Percentiles rank a stretch among this genome's conserved stretches.
phyloP scores from a whole-genome alignment of 768 basidiomycete species.

The Royoungia palumana region DNA sequence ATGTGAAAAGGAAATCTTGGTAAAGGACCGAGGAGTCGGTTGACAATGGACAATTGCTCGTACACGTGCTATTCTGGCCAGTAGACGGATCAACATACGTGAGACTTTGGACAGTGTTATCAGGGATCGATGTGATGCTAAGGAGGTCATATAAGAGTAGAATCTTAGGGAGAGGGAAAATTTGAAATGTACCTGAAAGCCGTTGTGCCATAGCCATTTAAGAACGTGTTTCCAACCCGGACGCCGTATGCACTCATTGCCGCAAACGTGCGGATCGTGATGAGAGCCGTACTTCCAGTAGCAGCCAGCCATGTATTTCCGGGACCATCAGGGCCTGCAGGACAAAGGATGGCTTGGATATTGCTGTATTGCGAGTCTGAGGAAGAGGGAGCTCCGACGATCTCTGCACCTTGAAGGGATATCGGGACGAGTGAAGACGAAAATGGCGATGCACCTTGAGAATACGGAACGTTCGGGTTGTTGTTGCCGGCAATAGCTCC shows the following conservation, averaged over 20 bases:
- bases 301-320: conserved; percentile 83
- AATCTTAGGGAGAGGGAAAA: background rate
- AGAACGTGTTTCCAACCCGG: conserved; percentile 89
- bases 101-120: conserved; percentile 76
- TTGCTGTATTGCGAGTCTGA: conserved; percentile 56
- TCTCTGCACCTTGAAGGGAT: conserved; percentile 55
- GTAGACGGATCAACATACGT: conserved; percentile 75
- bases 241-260: conserved; percentile 75
- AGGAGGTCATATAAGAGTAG: conserved; percentile 8
- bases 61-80: conserved; percentile 74
- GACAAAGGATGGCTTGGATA: conserved; percentile 77
- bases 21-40: conserved; percentile 74
- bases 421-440: conserved; percentile 87
- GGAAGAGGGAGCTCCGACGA: conserved; percentile 63
- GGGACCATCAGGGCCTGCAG: conserved; percentile 73
- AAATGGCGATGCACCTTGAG: conserved; percentile 77
- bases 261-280: conserved; percentile 75
- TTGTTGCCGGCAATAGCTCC: conserved; percentile 53
- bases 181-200: conserved; percentile 63
- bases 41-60: conserved; percentile 73
- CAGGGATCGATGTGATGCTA: conserved; percentile 85
- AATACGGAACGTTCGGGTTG: conserved; percentile 84
- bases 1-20: conserved; percentile 89
- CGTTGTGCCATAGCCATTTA: conserved; percentile 76
- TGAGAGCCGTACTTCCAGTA: conserved; percentile 64